A percentile compares a stretch with the other conserved stretches of the same genome.
These are phyloP conservation scores for Pseudocohnilembus persalinus DNA, from an alignment of 169 alveolate species.

Conservation along the genomic window DNA sequence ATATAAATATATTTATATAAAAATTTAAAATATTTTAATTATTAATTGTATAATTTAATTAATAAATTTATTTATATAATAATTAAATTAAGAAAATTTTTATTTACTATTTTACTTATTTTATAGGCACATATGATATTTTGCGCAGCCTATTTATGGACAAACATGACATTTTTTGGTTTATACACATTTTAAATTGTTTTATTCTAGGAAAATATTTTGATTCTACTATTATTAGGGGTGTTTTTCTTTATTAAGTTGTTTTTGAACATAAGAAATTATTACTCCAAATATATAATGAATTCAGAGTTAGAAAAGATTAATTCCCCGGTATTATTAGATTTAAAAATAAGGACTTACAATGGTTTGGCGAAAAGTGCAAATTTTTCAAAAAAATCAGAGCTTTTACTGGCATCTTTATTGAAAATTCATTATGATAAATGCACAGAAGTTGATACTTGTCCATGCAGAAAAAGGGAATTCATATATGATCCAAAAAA, in stretches of 20 bases:
- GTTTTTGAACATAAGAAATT: slow-evolving; percentile 22
- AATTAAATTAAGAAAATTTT: too few relatives aligned
- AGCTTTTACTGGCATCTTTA: slow-evolving; percentile 37
- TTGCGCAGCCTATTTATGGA: slow-evolving; percentile 25
- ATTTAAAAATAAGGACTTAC: slow-evolving; percentile 39
- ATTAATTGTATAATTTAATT: too few relatives aligned
- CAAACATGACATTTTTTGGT: slow-evolving; percentile 17
- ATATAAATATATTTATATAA: too few relatives aligned
- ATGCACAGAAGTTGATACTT: slow-evolving; percentile 22
- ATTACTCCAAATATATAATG: slow-evolving; percentile 31
- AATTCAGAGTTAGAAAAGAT: slow-evolving; percentile 36
- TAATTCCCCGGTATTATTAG: slow-evolving; percentile 28
- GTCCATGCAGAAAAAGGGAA: slow-evolving; percentile 41
- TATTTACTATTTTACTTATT: too few relatives aligned
- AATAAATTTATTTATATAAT: too few relatives aligned
- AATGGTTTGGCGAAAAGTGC: slow-evolving; percentile 25
- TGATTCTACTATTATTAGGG: slow-evolving; percentile 35
- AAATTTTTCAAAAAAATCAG: slow-evolving; percentile 27
- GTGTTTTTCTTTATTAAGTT: slow-evolving; percentile 28
- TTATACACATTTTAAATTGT: slow-evolving; percentile 7
- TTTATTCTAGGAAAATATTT: slow-evolving; percentile 26
- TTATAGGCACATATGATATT: slow-evolving; percentile 13
- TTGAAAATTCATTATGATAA: slow-evolving; percentile 42
- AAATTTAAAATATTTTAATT: too few relatives aligned
- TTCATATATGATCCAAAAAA: slow-evolving; percentile 37